Base-by-base conservation (phyloP, 129 eudicot genomes). In the Ambrosia trifida region DNA sequence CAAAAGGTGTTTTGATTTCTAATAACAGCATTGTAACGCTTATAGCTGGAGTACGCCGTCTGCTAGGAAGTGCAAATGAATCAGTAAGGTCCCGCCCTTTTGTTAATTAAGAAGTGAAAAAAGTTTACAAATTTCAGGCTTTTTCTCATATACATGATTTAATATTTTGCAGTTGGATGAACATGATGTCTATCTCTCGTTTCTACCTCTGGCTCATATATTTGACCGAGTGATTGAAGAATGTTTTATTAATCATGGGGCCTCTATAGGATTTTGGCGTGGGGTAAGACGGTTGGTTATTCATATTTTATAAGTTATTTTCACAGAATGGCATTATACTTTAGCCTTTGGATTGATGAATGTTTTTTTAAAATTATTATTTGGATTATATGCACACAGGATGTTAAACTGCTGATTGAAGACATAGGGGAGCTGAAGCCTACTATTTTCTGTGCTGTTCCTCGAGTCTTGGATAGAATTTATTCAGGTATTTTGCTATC, bases 401-500 rank as follows among this genome's bases (percentile, higher is more conserved):
- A 94, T 86, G 91, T 83, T 64, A 94, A 94, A 78, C 77, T 94
- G 75, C 69, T 94, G 83, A 75, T 84, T 36, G 99, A 94, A 75
- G 99, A 94, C 79, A 76, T 94, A 70, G 96, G 61, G 45, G 97
- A 80, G 80, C 81, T 94, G 57, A 94, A 88, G 59, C 99, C 99
- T 49, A 90, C 99, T 24, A 81, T 89, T n/a, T 94, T 94, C 78
- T 90, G 96, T 68, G 99, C 99, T 62, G 99, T 94, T 80, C 99
- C 99, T 52, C 91, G 99, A 36, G 99, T 94, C 41, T 69, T 94
- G 40, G 97, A 94, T 72, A 87, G 96, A 70, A 87, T 94, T 53
- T 88, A 94, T 85, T 68, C 97, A 69, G 99, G 99, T 77, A 51
- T 52, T 30, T 70, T 62, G 1, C 24, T 18, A 50, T 77, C 53